Evolutionary conservation across 2,329 filamentous ascomycete species (phyloP), one percentile per base, ranked within the genome.

Genomic region (Hypoxylon sp.): DNA sequence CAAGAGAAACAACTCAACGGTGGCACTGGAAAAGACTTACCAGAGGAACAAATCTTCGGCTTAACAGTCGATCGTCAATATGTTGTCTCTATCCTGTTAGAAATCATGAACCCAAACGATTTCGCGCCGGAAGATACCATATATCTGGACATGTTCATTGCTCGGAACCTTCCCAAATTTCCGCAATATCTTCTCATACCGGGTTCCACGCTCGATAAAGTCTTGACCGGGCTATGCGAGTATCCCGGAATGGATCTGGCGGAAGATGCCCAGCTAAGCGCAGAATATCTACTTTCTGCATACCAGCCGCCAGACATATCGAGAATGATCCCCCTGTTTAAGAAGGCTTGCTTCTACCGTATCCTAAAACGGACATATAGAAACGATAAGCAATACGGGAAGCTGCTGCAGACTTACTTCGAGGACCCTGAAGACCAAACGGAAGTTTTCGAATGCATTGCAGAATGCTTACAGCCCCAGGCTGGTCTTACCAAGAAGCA

Each of bases 91-190:
- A 96, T 97, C 61, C 81, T 99, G 62, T 85, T 97, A 9, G 94
- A 97, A 76, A 90, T 97, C 27, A 97, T 99, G 93, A 91, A 90
- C 52, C 81, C 88, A 0, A 83, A 85, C 3, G 88, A 92, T 48
- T 98, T 97, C 78, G 87, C 89, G 0, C 80, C 89, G 0, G 88
- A 91, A 65, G 94, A 98, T 75, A 94, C 92, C 11, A 92, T 99
- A 60, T 99, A 97, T 78, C 86, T 99, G 46, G 94, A 99, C 79
- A 99, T 99, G 94, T 99, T 99, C 75, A 91, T 99, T 75, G 95
- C 96, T 16, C 89, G 96, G 60, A 99, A 97, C 76, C 81, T 99
- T 52, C 93, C 96, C 2, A 99, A 99, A 77, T 99, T 97, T 74
- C 94, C 94, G 0, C 95, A 98, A 76, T 97, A 97, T 74, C 90